Base-by-base conservation (phyloP, 257 asterid genomes). In the Solanum rostratum region DNA sequence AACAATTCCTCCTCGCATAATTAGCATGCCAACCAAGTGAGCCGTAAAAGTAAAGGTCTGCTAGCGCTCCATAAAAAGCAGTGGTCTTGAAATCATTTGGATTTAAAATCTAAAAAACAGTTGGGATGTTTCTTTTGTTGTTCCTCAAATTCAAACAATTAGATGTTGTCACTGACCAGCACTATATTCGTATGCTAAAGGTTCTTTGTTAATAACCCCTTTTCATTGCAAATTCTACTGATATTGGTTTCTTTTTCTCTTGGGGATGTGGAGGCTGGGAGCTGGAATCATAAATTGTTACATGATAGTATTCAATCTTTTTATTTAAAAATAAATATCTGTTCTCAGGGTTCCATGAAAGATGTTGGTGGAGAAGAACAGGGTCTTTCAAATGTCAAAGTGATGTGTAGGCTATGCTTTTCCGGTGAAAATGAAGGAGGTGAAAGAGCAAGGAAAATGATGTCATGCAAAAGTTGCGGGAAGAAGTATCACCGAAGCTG, bases 401-500 rank as follows among this genome's bases (percentile, higher is more conserved):
- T 90, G 87, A 89, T 93, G 97, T 95, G 99, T 89, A 92, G 98
- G 55, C 85, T 97, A 85, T 97, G 99, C 91, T 97, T 92, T 86
- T 87, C 90, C 54, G 99, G 97, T 41, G 99, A 94, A 91, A 91
- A 88, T 87, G 97, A 93, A 79, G 97, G 95, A 87, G 91, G 96
- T 87, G 97, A 95, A 90, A 91, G 91, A 91, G 96, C 93, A 84
- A 92, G 91, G 90, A 95, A 94, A 90, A 95, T 94, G 98, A 88
- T 93, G 78, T 90, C 99, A 73, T 97, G 99, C 94, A 95, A 89
- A 88, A 89, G 85, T 57, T 97, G 99, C 85, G 92, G 94, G 87
- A 95, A 94, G 92, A 97, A 93, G 89, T 97, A 97, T 89, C 99
- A 97, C 83, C 90, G 93, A 80, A 90, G 85, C 87, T 97, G 99